These are phyloP conservation scores for Ailanthus altissimus DNA, from an alignment of 345 rosid genomes.

Conservation along the genomic window DNA sequence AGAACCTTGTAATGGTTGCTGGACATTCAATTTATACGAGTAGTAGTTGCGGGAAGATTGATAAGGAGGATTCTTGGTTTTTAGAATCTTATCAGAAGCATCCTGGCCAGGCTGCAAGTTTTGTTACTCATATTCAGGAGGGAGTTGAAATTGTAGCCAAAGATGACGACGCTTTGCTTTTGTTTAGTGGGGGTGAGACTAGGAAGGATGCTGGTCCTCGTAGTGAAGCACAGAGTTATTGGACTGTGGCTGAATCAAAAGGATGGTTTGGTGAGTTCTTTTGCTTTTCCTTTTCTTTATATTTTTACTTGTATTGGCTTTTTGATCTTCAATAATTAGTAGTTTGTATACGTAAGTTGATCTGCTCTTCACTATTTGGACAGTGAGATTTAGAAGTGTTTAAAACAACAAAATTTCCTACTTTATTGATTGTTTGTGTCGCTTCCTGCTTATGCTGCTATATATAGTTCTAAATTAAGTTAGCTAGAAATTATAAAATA, in stretches of 20 bases:
- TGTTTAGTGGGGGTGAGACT: constrained; percentile 97
- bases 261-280: constrained; percentile 90
- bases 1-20: constrained; percentile 94
- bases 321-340: constrained; percentile 2
- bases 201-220: constrained; percentile 94
- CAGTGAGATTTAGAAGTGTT: background rate
- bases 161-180: constrained; percentile 77
- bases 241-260: constrained; percentile 92
- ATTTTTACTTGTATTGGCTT: constrained; percentile 2
- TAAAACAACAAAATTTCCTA: background rate
- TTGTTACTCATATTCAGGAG: constrained; percentile 77
- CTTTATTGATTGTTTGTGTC: background rate
- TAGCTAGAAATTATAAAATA: background rate
- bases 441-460: background rate
- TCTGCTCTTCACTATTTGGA: background rate
- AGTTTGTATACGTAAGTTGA: background rate
- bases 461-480: background rate
- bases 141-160: constrained; percentile 63
- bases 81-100: constrained; percentile 91
- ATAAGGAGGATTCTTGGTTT: constrained; percentile 92
- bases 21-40: constrained; percentile 95
- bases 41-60: constrained; percentile 69
- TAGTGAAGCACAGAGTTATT: constrained; percentile 98
- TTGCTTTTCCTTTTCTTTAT: constrained; percentile 22
- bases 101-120: constrained; percentile 91